Evolutionary conservation across 495 filamentous ascomycete species (phyloP).

Genomic region (Xylaria telfairii): DNA sequence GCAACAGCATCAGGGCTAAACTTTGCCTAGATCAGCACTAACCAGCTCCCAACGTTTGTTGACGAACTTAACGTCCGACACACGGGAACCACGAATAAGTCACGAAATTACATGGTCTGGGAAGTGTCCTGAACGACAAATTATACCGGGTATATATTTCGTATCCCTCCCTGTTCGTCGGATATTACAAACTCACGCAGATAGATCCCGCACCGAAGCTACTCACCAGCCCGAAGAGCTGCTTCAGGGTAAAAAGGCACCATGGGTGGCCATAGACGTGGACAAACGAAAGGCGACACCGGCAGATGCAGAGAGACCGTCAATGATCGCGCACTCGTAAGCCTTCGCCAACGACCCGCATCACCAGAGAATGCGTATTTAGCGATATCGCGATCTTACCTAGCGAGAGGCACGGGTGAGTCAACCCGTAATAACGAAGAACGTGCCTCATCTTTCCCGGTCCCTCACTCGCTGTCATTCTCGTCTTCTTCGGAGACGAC

Average conservation of each 20-base stretch:
- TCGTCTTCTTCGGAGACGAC: neutral
- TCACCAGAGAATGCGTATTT: neutral
- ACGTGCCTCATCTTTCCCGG: neutral
- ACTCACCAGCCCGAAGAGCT: neutral
- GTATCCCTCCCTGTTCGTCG: neutral
- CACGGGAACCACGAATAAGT: conserved; percentile 45
- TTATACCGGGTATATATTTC: conserved; percentile 41
- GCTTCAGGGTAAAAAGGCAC: neutral
- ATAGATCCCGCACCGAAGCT: neutral
- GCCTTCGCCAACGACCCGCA: neutral
- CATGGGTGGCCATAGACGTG: neutral
- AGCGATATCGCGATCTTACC: neutral
- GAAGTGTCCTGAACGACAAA: conserved; percentile 34
- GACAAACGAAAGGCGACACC: neutral
- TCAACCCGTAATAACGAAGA: no score
- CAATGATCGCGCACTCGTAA: neutral
- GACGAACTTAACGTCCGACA: conserved; percentile 48
- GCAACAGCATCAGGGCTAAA: neutral
- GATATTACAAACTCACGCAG: neutral
- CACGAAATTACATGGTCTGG: conserved; percentile 46
- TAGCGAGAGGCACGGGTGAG: neutral
- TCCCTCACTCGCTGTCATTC: neutral
- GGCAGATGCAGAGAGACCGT: neutral
- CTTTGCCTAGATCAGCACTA: conserved; percentile 52
- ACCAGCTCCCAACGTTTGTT: conserved; percentile 52